Base-by-base conservation (phyloP, 257 asterid genomes). In the Cruciata laevipes region DNA sequence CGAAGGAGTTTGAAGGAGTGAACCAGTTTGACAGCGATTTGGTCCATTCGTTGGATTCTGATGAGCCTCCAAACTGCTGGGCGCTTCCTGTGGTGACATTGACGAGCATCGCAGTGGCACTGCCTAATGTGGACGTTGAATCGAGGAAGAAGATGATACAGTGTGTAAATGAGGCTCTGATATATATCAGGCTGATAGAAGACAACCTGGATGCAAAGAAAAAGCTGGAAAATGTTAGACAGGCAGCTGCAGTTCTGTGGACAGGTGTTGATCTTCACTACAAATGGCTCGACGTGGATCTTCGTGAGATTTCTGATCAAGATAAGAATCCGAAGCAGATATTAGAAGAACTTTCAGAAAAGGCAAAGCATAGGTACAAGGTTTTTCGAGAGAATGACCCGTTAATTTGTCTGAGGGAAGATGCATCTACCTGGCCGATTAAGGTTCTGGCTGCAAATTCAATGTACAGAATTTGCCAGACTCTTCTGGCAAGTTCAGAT, bases 71-170 rank as follows among this genome's bases (percentile, higher is more conserved):
- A 6, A 78, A 87, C 67, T 75, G 91, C 79, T 91, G 98, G 96
- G 93, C 96, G 49, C 96, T 91, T 42, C 96, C 98, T 12, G 86
- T 89, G 64, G 95, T 80, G 67, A 88, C 98, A 18, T 69, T 91
- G 68, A 75, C 94, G 61, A 85, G 96, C 89, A 86, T 89, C 63
- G 95, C 96, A 12, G 75, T 85, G 7, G 87, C 98, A 21, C 78
- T 78, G 17, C 78, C 81, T 6, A 52, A 66, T 31, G 65, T 65
- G 1, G 77, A 82, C 66, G 73, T 56, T 42, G 72, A 65, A 61
- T 51, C 69, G 1, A 67, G 67, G 38, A 86, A 85, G 69, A 78
- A 81, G 70, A 65, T 91, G 37, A 73, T 80, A 49, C 74, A 70
- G 14, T 61, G 84, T 21, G 86, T 85, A 14, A 65, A 82, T 2